Percentiles rank a stretch among this genome's conserved stretches.
These are phyloP conservation scores for Cladobotryum mycophilum DNA, from an alignment of 2,329 filamentous ascomycete species.

Conservation along the genomic window DNA sequence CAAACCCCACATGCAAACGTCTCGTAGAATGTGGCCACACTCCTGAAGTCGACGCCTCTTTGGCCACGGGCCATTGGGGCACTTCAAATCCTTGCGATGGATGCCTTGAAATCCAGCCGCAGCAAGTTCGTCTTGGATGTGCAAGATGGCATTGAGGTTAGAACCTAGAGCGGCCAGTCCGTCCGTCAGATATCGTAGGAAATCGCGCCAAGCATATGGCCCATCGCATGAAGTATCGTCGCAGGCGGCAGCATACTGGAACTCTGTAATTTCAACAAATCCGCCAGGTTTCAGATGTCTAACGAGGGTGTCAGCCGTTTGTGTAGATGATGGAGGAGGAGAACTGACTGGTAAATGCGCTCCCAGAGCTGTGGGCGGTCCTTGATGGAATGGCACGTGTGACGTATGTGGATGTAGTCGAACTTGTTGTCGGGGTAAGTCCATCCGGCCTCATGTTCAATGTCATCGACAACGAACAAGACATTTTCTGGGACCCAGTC, in stretches of 20 bases:
- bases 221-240: conserved; percentile 40
- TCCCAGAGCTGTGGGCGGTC: conserved; percentile 36
- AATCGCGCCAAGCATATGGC: conserved; percentile 43
- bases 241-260: conserved; percentile 34
- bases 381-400: conserved; percentile 39
- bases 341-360: conserved; percentile 35
- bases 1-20: conserved; percentile 35
- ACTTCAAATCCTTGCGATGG: conserved; percentile 37
- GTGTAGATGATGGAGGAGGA: neutral
- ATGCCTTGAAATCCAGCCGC: conserved; percentile 38
- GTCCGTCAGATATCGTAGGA: conserved; percentile 32
- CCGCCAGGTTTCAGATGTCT: conserved; percentile 48
- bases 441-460: conserved; percentile 46
- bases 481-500: conserved; percentile 46
- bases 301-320: neutral
- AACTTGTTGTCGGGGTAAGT: conserved; percentile 38
- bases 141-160: conserved; percentile 35
- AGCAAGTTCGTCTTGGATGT: conserved; percentile 29
- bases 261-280: conserved; percentile 45
- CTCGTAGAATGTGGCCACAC: conserved; percentile 40
- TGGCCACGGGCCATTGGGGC: conserved; percentile 45
- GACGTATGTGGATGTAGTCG: conserved; percentile 45
- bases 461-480: conserved; percentile 46
- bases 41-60: conserved; percentile 34
- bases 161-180: conserved; percentile 37